These are phyloP conservation scores for Vachellia collinsii DNA, from an alignment of 306 rosid species.

Conservation along the genomic window DNA sequence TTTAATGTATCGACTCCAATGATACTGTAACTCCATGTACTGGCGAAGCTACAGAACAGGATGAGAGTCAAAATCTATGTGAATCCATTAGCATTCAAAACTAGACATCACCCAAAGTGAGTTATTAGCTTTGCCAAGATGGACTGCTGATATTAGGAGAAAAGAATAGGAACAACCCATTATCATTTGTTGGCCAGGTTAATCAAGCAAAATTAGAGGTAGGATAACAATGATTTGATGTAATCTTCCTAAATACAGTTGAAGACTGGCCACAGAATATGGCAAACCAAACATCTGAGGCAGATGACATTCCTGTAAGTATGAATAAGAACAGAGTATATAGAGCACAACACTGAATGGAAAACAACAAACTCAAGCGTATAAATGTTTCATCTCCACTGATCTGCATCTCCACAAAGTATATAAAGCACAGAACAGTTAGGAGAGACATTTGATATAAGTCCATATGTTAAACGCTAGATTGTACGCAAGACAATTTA, in stretches of 20 bases:
- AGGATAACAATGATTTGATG: neutral
- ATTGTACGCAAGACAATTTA: conserved; percentile 27
- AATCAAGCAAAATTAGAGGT: neutral
- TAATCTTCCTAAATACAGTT: neutral
- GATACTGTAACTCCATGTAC: conserved; percentile 47
- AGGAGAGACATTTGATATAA: conserved; percentile 47
- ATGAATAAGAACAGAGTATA: neutral
- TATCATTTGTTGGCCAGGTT: neutral
- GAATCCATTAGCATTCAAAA: conserved; percentile 79
- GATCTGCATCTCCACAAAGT: conserved; percentile 47
- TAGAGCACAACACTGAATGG: neutral
- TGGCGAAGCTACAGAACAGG: conserved; percentile 45
- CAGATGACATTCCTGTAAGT: neutral
- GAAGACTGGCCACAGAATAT: neutral
- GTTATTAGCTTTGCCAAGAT: conserved; percentile 55
- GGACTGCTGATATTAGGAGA: neutral
- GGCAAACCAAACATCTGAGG: neutral
- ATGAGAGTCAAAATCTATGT: conserved; percentile 31
- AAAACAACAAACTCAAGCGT: neutral
- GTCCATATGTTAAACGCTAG: conserved; percentile 50
- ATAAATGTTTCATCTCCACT: conserved; percentile 50
- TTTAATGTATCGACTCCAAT: conserved; percentile 49
- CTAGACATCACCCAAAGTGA: conserved; percentile 47
- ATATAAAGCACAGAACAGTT: conserved; percentile 51
- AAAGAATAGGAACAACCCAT: neutral